Conservation (phyloP, 345 rosid genomes). For the Rubroshorea leprosula region DNA sequence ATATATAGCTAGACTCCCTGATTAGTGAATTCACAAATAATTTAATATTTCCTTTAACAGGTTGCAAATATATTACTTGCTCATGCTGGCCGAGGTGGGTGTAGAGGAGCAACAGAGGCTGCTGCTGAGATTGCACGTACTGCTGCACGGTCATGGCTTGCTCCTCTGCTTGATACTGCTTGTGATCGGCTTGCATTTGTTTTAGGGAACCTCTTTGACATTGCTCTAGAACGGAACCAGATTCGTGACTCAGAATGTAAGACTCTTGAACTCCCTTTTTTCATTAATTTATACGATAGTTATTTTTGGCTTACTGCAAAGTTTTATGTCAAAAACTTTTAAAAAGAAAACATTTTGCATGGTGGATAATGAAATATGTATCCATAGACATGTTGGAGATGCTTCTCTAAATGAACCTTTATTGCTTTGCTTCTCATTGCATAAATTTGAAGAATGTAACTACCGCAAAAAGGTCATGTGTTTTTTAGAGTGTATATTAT, state of each 20-base stretch:
- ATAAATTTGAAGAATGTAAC: too few species aligned
- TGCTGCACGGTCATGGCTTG: conserved; percentile 94
- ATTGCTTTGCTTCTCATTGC: too few species aligned
- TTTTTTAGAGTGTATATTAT: too few species aligned
- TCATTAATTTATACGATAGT: not conserved
- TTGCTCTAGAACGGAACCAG: conserved; percentile 77
- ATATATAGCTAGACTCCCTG: not conserved
- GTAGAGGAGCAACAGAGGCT: conserved; percentile 87
- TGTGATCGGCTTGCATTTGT: conserved; percentile 93
- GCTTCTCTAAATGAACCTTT: too few species aligned
- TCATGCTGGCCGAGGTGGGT: conserved; percentile 87
- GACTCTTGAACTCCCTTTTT: conserved; percentile 22
- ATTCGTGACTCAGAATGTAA: conserved; percentile 63
- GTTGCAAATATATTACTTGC: conserved; percentile 94
- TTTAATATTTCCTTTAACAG: conserved; percentile 31
- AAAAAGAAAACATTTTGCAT: too few species aligned
- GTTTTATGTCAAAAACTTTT: not conserved
- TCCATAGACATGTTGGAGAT: too few species aligned
- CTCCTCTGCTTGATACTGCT: conserved; percentile 94
- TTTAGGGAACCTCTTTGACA: conserved; percentile 74
- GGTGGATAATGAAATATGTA: too few species aligned
- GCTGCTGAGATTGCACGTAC: conserved; percentile 95
- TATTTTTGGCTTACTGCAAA: not conserved
- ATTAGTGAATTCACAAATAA: conserved; percentile 5
- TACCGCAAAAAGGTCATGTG: too few species aligned